Evolutionary conservation across 768 basidiomycete species (phyloP).

Genomic region (Xanthoconium purpureum): DNA sequence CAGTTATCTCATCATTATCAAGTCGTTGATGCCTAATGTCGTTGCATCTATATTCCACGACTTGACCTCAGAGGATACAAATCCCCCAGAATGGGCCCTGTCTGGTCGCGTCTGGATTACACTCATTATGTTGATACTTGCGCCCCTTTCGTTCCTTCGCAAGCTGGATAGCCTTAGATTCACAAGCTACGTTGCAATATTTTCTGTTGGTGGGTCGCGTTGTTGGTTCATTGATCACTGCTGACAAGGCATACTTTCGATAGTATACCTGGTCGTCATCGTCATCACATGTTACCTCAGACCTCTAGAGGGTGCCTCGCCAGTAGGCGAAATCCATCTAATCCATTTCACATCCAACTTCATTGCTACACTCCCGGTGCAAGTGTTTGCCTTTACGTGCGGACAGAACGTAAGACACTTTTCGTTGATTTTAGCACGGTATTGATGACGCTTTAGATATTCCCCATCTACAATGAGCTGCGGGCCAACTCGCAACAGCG

Average conservation of each 20-base stretch:
- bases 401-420: slow-evolving; percentile 74
- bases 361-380: slow-evolving; percentile 86
- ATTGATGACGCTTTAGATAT: slow-evolving; percentile 52
- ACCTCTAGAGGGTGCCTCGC: slow-evolving; percentile 62
- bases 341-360: slow-evolving; percentile 77
- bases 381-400: slow-evolving; percentile 91
- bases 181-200: slow-evolving; percentile 88
- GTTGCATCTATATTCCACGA: slow-evolving; percentile 80
- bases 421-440: not conserved
- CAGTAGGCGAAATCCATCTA: slow-evolving; percentile 63
- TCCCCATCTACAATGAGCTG: slow-evolving; percentile 93
- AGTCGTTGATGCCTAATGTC: slow-evolving; percentile 91
- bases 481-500: slow-evolving; percentile 72
- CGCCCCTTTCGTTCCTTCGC: slow-evolving; percentile 81
- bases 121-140: slow-evolving; percentile 69
- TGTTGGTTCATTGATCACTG: not conserved
- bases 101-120: slow-evolving; percentile 82
- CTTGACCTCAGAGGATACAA: slow-evolving; percentile 57
- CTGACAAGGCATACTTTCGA: not conserved
- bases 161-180: slow-evolving; percentile 83
- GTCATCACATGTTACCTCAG: slow-evolving; percentile 79
- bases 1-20: slow-evolving; percentile 89
- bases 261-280: slow-evolving; percentile 76
- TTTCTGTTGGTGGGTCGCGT: slow-evolving; percentile 71
- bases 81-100: slow-evolving; percentile 73